Evolutionary conservation across 805 yeast genomes (phyloP), one percentile per base, ranked within the genome.

Genomic region (Cyberlindnera xylosilytica): DNA sequence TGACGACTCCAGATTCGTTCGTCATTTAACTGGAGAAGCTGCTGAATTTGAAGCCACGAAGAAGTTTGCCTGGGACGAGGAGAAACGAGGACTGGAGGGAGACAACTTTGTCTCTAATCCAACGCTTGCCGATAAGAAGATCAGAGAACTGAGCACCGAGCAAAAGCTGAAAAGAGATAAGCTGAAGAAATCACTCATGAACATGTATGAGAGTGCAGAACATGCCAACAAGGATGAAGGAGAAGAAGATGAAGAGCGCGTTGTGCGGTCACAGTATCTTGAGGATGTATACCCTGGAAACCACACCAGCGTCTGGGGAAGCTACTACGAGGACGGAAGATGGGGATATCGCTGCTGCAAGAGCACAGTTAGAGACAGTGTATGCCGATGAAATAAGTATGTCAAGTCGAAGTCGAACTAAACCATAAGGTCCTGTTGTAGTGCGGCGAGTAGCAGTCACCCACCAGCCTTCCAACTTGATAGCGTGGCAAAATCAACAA

Each of bases 21-120:
- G 79, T 26, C 72, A 74, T 49, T 55, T 70, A 35, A 70, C 73
- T 3, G 83, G 81, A 6, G 85, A 81, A 47, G 85, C 83, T 9
- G 60, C 64, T 16, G 76, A 76, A 42, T 69, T 77, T 51, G 73
- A 72, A 41, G 63, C 66, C 38, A 52, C 74, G 56, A 76, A 73
- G 51, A 58, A 61, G 49, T 72, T 74, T 49, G 81, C 81, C 0
- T 74, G 80, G 69, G 71, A 66, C 11, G 61, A 58, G 4, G 58
- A 68, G 7, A 66, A 59, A 20, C 49, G 55, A 22, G 64, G 66
- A 4, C 28, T 45, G 18, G 28, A 29, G 8, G 61, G 56, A 38
- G 62, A 60, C 29, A 64, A 61, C 30, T 60, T 58, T 35, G 43
- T 58, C 15, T 69, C 71, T 28, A 70, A 74, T 18, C 82, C 82